These are phyloP conservation scores for Ceratobasidium sp. DNA, from an alignment of 1,284 basidiomycete species.

Conservation along the genomic window DNA sequence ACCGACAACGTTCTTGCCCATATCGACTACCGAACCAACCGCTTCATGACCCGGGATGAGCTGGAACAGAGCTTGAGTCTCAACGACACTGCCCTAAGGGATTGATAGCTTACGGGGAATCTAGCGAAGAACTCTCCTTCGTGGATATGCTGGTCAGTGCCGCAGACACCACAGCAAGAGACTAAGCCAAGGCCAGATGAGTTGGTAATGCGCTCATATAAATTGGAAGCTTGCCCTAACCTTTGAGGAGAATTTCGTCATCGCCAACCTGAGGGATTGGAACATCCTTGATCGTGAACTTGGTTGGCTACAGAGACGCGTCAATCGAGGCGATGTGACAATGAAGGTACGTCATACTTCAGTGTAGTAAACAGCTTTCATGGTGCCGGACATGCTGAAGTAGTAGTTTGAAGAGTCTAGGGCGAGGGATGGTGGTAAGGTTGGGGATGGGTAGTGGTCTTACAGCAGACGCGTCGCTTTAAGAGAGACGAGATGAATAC, in stretches of 20 bases:
- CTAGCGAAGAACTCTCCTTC: constrained; percentile 78
- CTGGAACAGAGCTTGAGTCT: constrained; percentile 50
- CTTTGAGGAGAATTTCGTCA: constrained; percentile 75
- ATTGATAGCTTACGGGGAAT: constrained; percentile 63
- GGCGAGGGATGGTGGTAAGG: background rate
- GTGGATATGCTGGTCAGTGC: constrained; percentile 80
- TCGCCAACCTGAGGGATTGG: constrained; percentile 67
- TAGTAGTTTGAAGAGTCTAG: background rate
- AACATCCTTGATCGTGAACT: constrained; percentile 68
- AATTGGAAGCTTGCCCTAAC: constrained; percentile 48
- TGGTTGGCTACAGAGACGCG: constrained; percentile 57
- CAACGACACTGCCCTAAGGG: background rate
- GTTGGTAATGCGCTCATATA: background rate
- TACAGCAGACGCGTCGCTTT: background rate
- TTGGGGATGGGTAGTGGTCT: background rate
- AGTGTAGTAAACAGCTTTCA: constrained; percentile 66
- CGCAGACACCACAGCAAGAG: constrained; percentile 67
- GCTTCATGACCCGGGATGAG: constrained; percentile 85
- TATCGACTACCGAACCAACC: constrained; percentile 69
- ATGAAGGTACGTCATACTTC: constrained; percentile 48
- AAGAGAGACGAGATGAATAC: background rate
- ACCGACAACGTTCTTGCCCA: constrained; percentile 74
- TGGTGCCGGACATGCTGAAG: constrained; percentile 50
- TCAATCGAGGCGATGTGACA: constrained; percentile 42
- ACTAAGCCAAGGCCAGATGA: constrained; percentile 48